Base-by-base conservation (phyloP, 2,329 filamentous ascomycete genomes). In the Calonectria montana region DNA sequence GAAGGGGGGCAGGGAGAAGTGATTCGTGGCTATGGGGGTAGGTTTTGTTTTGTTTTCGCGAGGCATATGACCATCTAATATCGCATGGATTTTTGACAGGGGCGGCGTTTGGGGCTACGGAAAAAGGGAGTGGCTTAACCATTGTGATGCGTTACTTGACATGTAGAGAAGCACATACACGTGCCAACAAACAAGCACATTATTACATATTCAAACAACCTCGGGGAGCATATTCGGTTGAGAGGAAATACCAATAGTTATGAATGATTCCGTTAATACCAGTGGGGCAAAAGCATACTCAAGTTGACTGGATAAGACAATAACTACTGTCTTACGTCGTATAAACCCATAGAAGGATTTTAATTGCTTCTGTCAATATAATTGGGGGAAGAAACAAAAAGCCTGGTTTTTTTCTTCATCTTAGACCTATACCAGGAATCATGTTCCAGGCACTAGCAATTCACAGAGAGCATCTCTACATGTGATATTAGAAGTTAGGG, bases 31-130 rank as follows among this genome's bases (percentile, higher is more conserved):
- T 61, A 73, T 61, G 48, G 61, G 41, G 61, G 65, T 37, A 47
- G 70, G 69, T 72, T 67, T 72, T 21, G n/a, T n/a, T 66, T 67
- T 72, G 25, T 59, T 45, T 55, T 62, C 35, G 37, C 53, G 37
- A 66, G 21, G 27, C 25, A 47, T 65, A 61, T 64, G 67, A 31
- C 61, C 35, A 61, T 62, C 23, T 48, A 29, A 29, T 50, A 62
- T 67, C 45, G 37, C 47, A 63, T 61, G 47, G 53, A 35, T 59
- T 59, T 57, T 59, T 43, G 66, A 43, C 45, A 43, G 59, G 63
- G 57, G 63, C 61, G 69, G 69, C 67, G 64, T 73, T 71, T 62
- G 23, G 45, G 53, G 15, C n/a, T 37, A 37, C 37, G 18, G 29
- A 62, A 64, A 55, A 55, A 29, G 35, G 53, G 43, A 37, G 29